These are phyloP conservation scores for Ceriops decandra DNA, from an alignment of 345 rosid genomes.

Conservation along the genomic window DNA sequence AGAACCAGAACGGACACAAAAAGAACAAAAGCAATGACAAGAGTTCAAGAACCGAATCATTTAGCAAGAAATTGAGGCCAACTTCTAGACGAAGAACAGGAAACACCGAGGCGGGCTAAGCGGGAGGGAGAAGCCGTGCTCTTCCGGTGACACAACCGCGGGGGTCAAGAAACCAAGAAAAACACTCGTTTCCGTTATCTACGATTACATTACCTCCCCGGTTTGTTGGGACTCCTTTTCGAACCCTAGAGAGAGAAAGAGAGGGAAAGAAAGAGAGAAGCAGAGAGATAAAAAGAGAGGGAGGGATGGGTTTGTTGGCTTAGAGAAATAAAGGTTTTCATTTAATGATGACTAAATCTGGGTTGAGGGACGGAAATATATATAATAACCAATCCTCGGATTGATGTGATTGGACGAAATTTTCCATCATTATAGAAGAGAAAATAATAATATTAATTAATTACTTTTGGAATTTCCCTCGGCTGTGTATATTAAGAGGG, in stretches of 20 bases:
- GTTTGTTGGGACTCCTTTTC: background rate
- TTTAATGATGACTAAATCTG: background rate
- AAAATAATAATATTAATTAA: no score
- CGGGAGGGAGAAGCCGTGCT: background rate
- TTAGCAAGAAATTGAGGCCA: background rate
- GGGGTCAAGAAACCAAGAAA: background rate
- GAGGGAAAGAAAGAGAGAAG: background rate
- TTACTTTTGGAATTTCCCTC: no score
- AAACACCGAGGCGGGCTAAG: background rate
- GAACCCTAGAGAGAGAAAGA: slow-evolving; percentile 26
- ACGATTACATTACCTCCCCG: background rate
- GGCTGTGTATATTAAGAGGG: no score
- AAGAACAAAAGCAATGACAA: no score
- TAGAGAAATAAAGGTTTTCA: background rate
- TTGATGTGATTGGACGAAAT: no score
- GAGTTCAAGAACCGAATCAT: background rate
- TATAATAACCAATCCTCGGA: background rate
- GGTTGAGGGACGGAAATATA: no score
- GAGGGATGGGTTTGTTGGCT: background rate
- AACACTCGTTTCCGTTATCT: background rate
- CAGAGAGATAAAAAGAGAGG: slow-evolving; percentile 9
- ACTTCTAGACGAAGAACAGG: background rate
- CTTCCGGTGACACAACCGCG: background rate
- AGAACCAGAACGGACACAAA: no score
- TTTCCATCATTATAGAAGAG: no score